These are phyloP conservation scores for Clavariopsis aquatica DNA, from an alignment of 495 filamentous ascomycete species.

Conservation along the genomic window DNA sequence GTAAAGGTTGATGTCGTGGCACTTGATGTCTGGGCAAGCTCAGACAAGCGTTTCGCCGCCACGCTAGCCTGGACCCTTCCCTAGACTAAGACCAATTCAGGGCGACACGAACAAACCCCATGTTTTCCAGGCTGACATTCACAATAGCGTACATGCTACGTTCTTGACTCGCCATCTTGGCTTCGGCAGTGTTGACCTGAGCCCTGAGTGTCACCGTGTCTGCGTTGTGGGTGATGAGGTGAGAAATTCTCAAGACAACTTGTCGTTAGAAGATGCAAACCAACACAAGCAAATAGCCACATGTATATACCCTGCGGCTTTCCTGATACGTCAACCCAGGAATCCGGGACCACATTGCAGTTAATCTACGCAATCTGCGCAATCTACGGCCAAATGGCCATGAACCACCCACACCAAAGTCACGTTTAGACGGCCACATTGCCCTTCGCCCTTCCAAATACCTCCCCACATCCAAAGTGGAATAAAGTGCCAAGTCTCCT, in stretches of 20 bases:
- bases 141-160: background rate
- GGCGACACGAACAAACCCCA: background rate
- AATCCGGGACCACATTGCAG: constrained; percentile 10
- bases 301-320: background rate
- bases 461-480: constrained; percentile 27
- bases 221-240: background rate
- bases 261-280: no score
- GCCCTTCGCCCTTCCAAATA: constrained; percentile 4
- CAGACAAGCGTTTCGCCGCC: background rate
- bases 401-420: background rate
- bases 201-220: background rate
- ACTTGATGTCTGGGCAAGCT: background rate
- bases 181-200: background rate
- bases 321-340: constrained; percentile 8
- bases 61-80: background rate
- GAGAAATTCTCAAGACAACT: no score
- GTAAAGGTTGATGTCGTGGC: background rate
- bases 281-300: background rate
- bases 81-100: background rate
- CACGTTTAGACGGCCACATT: background rate
- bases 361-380: constrained; percentile 9
- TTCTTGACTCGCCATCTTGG: background rate
- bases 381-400: constrained; percentile 13
- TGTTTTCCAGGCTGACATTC: background rate
- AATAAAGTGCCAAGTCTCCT: constrained; percentile 21